These are phyloP conservation scores for Gossypium arboreum DNA, from an alignment of 345 rosid species.

Conservation along the genomic window DNA sequence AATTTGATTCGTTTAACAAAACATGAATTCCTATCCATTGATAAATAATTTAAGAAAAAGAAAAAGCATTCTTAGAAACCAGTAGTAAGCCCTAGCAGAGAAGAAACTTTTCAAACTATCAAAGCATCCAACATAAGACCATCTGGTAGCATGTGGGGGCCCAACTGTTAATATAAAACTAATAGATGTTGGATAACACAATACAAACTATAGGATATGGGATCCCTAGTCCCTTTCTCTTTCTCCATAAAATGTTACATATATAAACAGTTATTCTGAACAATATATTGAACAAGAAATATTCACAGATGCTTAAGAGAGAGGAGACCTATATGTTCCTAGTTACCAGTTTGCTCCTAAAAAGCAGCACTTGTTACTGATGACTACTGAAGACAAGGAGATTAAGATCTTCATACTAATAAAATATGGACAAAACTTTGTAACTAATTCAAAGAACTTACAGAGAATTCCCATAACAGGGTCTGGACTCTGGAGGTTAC, in stretches of 20 bases:
- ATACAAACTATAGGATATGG: background rate
- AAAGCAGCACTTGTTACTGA: background rate
- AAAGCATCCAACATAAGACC: background rate
- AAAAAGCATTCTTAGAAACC: background rate
- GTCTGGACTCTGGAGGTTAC: background rate
- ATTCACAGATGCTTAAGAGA: background rate
- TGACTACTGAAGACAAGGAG: background rate
- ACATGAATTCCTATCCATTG: background rate
- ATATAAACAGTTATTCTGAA: background rate
- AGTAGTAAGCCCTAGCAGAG: background rate
- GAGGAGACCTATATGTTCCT: background rate
- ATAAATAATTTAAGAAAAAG: background rate
- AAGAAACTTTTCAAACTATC: background rate
- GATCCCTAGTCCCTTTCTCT: background rate
- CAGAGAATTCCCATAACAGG: background rate
- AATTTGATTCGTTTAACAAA: background rate
- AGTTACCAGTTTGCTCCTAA: background rate
- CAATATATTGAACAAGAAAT: background rate
- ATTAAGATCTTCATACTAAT: background rate
- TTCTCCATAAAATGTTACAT: background rate
- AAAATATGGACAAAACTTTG: background rate
- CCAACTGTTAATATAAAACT: background rate
- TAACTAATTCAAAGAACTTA: background rate
- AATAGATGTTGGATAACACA: background rate
- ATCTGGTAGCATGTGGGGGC: no score